phyloP scores from a whole-genome alignment of 148 eudicot genomes.

The Vaccinium vitisidaea region DNA sequence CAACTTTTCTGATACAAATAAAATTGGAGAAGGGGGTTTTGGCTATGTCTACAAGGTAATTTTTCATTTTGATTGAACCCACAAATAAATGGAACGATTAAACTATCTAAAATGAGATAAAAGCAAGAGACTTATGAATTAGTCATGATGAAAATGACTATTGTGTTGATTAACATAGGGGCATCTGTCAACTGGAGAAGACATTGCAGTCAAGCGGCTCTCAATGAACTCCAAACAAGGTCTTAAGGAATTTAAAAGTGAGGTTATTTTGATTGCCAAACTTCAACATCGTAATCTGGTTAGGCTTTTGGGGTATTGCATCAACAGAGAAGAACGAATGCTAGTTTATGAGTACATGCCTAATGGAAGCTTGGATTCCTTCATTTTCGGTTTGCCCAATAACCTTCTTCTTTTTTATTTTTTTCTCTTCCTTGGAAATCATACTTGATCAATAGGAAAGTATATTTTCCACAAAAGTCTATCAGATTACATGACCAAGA shows the following conservation, averaged over 20 bases:
- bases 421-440: background rate
- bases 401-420: background rate
- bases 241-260: conserved; percentile 14
- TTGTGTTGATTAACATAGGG: background rate
- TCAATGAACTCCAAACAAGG: conserved; percentile 10
- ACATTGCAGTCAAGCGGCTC: conserved; percentile 9
- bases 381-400: conserved; percentile 14
- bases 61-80: too few species aligned
- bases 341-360: conserved; percentile 15
- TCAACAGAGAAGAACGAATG: conserved; percentile 11
- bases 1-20: too few species aligned
- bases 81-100: too few species aligned
- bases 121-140: background rate
- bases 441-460: background rate
- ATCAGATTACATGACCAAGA: background rate
- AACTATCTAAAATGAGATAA: too few species aligned
- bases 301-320: conserved; percentile 18
- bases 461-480: background rate
- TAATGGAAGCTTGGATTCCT: conserved; percentile 13
- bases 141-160: background rate
- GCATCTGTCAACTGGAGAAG: background rate
- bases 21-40: too few species aligned
- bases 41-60: too few species aligned
- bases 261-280: conserved; percentile 16
- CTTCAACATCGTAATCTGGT: conserved; percentile 19